Conservation (phyloP, 352 stramenopile genomes). For the Pythium aristosporum region DNA sequence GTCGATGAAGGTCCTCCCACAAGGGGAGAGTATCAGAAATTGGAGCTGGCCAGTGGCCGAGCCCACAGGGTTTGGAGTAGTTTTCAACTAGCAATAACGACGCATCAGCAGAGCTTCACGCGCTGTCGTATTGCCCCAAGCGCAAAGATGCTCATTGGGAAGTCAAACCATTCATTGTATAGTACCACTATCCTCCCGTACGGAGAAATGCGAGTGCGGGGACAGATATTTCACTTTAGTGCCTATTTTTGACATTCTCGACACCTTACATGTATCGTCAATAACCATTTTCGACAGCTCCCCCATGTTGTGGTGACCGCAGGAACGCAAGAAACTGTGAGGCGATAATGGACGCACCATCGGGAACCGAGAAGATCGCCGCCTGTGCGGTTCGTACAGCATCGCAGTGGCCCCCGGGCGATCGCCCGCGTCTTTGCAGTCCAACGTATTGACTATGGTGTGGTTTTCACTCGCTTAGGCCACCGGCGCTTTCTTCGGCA, state of each 20-base stretch:
- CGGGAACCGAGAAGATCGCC: slow-evolving; percentile 79
- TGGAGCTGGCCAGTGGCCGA: slow-evolving; percentile 88
- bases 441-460: not conserved
- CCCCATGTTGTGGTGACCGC: slow-evolving; percentile 4
- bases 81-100: slow-evolving; percentile 96
- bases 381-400: slow-evolving; percentile 51
- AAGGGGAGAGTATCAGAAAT: slow-evolving; percentile 89
- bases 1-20: slow-evolving; percentile 36
- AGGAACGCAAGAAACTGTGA: slow-evolving; percentile 25
- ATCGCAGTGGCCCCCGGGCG: not conserved
- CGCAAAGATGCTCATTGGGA: slow-evolving; percentile 68
- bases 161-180: slow-evolving; percentile 14
- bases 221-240: slow-evolving; percentile 6
- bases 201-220: slow-evolving; percentile 21
- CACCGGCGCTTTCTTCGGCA: slow-evolving; percentile 77
- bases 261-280: slow-evolving; percentile 5
- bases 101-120: slow-evolving; percentile 93
- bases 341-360: slow-evolving; percentile 54
- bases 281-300: slow-evolving; percentile 18
- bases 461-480: slow-evolving; percentile 32
- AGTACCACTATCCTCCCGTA: slow-evolving; percentile 17
- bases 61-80: slow-evolving; percentile 91
- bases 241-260: slow-evolving; percentile 11
- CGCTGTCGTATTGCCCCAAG: slow-evolving; percentile 93
- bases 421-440: not conserved